Evolutionary conservation across 345 rosid species (phyloP).

Genomic region (Microcos paniculata): DNA sequence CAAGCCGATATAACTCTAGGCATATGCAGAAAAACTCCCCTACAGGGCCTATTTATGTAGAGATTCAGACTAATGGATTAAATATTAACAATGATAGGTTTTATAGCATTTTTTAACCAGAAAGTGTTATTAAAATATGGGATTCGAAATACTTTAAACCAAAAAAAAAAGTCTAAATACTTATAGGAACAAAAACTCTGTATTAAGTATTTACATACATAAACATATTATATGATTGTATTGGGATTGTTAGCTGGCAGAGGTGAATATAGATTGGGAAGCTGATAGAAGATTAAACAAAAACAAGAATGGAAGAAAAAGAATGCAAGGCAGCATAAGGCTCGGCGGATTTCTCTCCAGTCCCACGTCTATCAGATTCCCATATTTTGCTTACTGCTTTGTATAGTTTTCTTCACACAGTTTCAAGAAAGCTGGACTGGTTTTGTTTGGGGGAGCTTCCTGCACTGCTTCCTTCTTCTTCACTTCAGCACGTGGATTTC

Average conservation of each 20-base stretch:
- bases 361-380: constrained; percentile 47
- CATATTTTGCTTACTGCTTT: neutral
- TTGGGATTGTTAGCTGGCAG: constrained; percentile 59
- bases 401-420: neutral
- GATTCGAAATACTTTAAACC: neutral
- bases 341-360: constrained; percentile 43
- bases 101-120: neutral
- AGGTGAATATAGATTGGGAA: constrained; percentile 16
- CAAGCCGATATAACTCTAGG: constrained; percentile 14
- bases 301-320: constrained; percentile 1
- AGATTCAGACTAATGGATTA: neutral
- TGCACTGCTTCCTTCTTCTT: constrained; percentile 19
- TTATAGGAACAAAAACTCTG: neutral
- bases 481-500: constrained; percentile 26
- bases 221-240: constrained; percentile 16
- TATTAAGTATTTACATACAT: constrained; percentile 1
- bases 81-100: neutral
- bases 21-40: constrained; percentile 9
- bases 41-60: constrained; percentile 21
- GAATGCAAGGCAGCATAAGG: constrained; percentile 32
- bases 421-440: constrained; percentile 6
- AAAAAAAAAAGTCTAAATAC: neutral
- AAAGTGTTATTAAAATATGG: neutral
- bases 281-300: neutral
- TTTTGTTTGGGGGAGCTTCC: constrained; percentile 27